Evolutionary conservation across 768 basidiomycete species (phyloP).

Genomic region (Lentinula edodes): DNA sequence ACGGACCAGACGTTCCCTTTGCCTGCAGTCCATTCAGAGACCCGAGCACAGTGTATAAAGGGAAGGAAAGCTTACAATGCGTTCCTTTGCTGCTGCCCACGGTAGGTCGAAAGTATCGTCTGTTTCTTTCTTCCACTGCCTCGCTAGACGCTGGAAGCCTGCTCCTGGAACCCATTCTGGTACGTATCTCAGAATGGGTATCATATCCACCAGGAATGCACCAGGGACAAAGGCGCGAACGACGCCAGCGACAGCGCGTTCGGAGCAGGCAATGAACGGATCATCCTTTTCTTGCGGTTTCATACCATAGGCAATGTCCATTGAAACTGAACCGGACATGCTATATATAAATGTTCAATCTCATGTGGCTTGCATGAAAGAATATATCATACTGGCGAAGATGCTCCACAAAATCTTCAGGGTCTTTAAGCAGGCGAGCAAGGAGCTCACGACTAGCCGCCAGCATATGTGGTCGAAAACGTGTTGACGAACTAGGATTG

Average conservation of each 20-base stretch:
- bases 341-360: slow-evolving; percentile 8
- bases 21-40: slow-evolving; percentile 8
- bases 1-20: slow-evolving; percentile 15
- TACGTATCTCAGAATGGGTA: slow-evolving; percentile 19
- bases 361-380: background rate
- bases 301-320: slow-evolving; percentile 22
- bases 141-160: slow-evolving; percentile 24
- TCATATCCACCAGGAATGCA: slow-evolving; percentile 14
- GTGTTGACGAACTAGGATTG: slow-evolving; percentile 9
- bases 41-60: background rate
- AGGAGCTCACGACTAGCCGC: slow-evolving; percentile 18
- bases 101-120: slow-evolving; percentile 8
- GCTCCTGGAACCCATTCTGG: slow-evolving; percentile 26
- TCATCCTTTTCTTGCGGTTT: slow-evolving; percentile 16
- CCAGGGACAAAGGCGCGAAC: slow-evolving; percentile 11
- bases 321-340: slow-evolving; percentile 16
- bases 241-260: slow-evolving; percentile 11
- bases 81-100: slow-evolving; percentile 10
- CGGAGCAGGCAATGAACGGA: slow-evolving; percentile 16
- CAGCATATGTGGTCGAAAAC: slow-evolving; percentile 16
- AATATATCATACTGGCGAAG: slow-evolving; percentile 8
- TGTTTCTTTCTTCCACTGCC: slow-evolving; percentile 11
- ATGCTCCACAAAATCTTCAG: slow-evolving; percentile 12
- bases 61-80: slow-evolving; percentile 3
- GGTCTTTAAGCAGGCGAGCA: slow-evolving; percentile 13